Evolutionary conservation across 2,329 filamentous ascomycete genomes (phyloP), one percentile per base, ranked within the genome.

Genomic region (Xylaria multiplex): DNA sequence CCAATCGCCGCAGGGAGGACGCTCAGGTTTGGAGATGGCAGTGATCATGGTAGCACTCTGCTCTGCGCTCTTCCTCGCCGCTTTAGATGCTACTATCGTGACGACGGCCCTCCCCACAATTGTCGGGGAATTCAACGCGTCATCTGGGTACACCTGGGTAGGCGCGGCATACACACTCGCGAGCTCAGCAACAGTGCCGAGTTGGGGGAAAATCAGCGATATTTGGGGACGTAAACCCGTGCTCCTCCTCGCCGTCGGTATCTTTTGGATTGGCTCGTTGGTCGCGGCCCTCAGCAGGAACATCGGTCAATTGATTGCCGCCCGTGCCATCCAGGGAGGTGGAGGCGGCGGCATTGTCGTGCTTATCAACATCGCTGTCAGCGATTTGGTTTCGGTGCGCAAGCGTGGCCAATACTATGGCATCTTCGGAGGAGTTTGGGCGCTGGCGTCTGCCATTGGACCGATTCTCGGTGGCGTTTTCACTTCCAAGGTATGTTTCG

Each of bases 91-190:
- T 58, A 90, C 88, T 35, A 90, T 91, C 74, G 82, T 92, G 70
- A 85, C 90, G 11, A 91, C 89, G 0, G 88, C 89, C 6, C 82
- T 91, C 5, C 89, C 90, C 0, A 88, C 87, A 14, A 91, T 92
- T 69, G 83, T 86, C 5, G 78, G 79, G 40, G 83, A 91, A 66
- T 86, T 94, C 67, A 74, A 88, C 50, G 91, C 90, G 6, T 87
- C 87, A 2, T 81, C 86, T 16, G 91, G 91, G 27, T 94, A 93
- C 78, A 86, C 89, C 58, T 94, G 91, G 92, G 89, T 95, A 67
- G 91, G 91, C 14, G 88, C 86, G 43, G 88, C 91, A 2, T 95
- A 91, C 73, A 82, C 93, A 6, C 85, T 94, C 11, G 90, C 88
- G 62, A 90, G 88, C 74, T 88, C 90, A 1, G 86, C 83, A 76